phyloP scores from a whole-genome alignment of 1,139 yeast genomes.

The Yamadazyma diospyri region DNA sequence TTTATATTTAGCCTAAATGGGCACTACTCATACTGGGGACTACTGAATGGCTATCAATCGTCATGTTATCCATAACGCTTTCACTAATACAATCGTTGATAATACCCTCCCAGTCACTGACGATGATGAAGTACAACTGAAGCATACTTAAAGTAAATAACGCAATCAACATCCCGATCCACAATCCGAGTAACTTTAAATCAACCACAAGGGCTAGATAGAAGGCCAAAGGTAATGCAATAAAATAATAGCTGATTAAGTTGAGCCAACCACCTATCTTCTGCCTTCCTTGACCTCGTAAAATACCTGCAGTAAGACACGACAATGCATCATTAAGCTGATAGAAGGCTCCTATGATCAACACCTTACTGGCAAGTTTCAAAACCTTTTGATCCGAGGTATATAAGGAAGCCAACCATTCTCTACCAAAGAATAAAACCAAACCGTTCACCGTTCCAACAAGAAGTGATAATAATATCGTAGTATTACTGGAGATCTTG shows the following conservation, averaged over 20 bases:
- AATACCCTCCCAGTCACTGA: constrained; percentile 56
- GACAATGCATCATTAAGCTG: constrained; percentile 56
- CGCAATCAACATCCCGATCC: constrained; percentile 63
- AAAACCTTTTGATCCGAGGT: constrained; percentile 50
- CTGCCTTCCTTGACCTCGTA: constrained; percentile 69
- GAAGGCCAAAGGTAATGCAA: constrained; percentile 60
- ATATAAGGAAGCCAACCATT: constrained; percentile 43
- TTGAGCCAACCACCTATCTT: constrained; percentile 57
- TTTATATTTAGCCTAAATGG: constrained; percentile 9
- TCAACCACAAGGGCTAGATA: constrained; percentile 47
- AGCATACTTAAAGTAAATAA: constrained; percentile 42
- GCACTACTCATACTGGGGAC: constrained; percentile 34
- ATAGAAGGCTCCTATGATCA: constrained; percentile 54
- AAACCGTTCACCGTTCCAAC: constrained; percentile 43
- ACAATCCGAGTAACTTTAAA: constrained; percentile 50
- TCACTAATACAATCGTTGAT: constrained; percentile 42
- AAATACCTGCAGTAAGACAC: constrained; percentile 55
- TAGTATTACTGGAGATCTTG: constrained; percentile 36
- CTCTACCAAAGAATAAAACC: constrained; percentile 36
- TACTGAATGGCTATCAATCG: constrained; percentile 29
- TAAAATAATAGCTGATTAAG: constrained; percentile 51
- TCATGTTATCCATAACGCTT: constrained; percentile 33
- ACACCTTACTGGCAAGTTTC: constrained; percentile 46
- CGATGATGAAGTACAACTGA: constrained; percentile 44
- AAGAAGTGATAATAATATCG: constrained; percentile 36